A percentile compares a stretch with the other conserved stretches of the same genome.
phyloP scores from a whole-genome alignment of 331 rosid genomes.

The Malus hybrid region DNA sequence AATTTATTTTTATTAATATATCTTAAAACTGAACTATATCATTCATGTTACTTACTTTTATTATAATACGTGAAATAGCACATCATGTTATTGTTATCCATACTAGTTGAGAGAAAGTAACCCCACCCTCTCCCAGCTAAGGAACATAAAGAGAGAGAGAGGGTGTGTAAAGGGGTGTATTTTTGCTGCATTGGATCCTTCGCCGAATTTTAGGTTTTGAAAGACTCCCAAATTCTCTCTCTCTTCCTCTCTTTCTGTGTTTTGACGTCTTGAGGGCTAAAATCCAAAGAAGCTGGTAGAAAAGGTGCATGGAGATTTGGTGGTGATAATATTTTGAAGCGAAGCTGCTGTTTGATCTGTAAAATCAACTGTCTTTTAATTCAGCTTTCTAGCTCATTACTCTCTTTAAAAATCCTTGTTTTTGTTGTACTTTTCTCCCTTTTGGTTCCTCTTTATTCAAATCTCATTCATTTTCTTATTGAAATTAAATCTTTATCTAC shows the following conservation, averaged over 20 bases:
- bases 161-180: constrained; percentile 7
- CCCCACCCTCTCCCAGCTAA: not conserved
- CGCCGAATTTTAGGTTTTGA: constrained; percentile 31
- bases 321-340: not conserved
- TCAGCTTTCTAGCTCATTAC: not conserved
- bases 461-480: not conserved
- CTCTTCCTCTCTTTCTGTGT: constrained; percentile 13
- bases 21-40: no score
- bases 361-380: not conserved
- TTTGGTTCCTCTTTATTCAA: not conserved
- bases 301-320: not conserved
- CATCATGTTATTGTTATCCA: no score
- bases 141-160: not conserved
- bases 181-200: constrained; percentile 72
- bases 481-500: constrained; percentile 3
- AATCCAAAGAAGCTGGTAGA: constrained; percentile 26
- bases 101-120: not conserved
- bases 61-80: not conserved
- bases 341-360: not conserved
- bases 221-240: not conserved
- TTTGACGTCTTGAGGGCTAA: constrained; percentile 24
- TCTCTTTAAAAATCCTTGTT: not conserved
- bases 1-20: no score
- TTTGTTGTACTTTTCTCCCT: not conserved
- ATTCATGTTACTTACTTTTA: no score